Evolutionary conservation across 352 stramenopile species (phyloP).

Genomic region (Bremia lactucae): DNA sequence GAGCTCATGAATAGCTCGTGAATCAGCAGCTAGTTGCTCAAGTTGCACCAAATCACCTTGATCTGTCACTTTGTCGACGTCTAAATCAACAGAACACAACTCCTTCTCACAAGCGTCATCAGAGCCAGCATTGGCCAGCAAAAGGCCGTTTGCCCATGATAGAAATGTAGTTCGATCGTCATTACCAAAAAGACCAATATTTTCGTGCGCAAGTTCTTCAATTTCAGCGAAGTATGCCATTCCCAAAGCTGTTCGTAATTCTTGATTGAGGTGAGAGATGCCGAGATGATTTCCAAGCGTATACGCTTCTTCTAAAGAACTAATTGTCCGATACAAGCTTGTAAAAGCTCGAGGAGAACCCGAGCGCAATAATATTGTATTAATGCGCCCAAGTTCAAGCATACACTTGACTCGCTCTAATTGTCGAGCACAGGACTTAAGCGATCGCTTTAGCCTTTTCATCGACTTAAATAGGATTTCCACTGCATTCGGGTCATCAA

Average conservation of each 20-base stretch:
- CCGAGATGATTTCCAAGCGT: slow-evolving; percentile 27
- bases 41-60: slow-evolving; percentile 17
- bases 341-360: slow-evolving; percentile 26
- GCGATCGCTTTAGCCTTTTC: slow-evolving; percentile 32
- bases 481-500: slow-evolving; percentile 14
- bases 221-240: slow-evolving; percentile 35
- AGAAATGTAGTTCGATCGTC: slow-evolving; percentile 11
- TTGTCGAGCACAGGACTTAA: slow-evolving; percentile 26
- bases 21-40: slow-evolving; percentile 4
- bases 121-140: slow-evolving; percentile 28
- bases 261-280: slow-evolving; percentile 35
- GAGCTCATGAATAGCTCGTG: slow-evolving; percentile 1
- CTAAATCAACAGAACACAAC: not conserved
- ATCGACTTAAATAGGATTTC: slow-evolving; percentile 29
- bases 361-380: slow-evolving; percentile 31
- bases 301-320: slow-evolving; percentile 37
- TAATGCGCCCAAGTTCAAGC: slow-evolving; percentile 32
- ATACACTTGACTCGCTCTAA: slow-evolving; percentile 43
- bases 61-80: slow-evolving; percentile 3
- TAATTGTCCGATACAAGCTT: slow-evolving; percentile 17
- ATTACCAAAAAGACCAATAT: slow-evolving; percentile 2
- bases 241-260: slow-evolving; percentile 33
- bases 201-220: slow-evolving; percentile 5
- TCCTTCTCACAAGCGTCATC: slow-evolving; percentile 8
- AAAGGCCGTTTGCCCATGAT: slow-evolving; percentile 23